Evolutionary conservation across 2,329 filamentous ascomycete genomes (phyloP).

Genomic region (Beauveria scarabaeidicola): DNA sequence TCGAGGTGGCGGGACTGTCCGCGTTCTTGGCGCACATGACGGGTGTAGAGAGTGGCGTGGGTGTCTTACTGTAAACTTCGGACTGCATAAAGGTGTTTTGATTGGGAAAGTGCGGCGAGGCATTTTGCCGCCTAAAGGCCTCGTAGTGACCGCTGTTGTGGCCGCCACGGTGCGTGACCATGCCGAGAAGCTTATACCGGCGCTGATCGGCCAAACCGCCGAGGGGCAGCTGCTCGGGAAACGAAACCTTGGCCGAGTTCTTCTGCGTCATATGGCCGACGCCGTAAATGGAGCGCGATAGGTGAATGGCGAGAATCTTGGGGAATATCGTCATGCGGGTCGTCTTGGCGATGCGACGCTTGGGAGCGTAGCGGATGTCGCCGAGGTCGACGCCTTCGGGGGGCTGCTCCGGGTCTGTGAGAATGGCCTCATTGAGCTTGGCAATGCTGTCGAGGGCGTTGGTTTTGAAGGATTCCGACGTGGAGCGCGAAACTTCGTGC

Average conservation of each 20-base stretch:
- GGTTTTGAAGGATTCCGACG: constrained; percentile 41
- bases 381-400: constrained; percentile 68
- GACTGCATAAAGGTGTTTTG: constrained; percentile 69
- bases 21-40: constrained; percentile 29
- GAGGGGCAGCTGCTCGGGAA: constrained; percentile 77
- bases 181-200: constrained; percentile 74
- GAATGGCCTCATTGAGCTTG: constrained; percentile 60
- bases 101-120: constrained; percentile 73
- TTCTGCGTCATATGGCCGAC: constrained; percentile 69
- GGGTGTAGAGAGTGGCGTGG: constrained; percentile 44
- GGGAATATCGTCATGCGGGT: constrained; percentile 83
- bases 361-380: constrained; percentile 64
- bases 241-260: constrained; percentile 88
- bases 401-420: constrained; percentile 71
- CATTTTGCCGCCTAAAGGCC: constrained; percentile 80
- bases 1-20: constrained; percentile 37
- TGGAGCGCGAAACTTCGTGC: constrained; percentile 47
- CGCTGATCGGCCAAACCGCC: constrained; percentile 71
- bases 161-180: constrained; percentile 90
- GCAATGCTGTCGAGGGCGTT: constrained; percentile 50
- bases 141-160: constrained; percentile 97
- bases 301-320: constrained; percentile 81
- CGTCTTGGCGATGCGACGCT: constrained; percentile 76
- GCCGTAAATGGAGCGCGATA: constrained; percentile 90
- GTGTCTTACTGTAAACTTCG: constrained; percentile 60